Evolutionary conservation across 768 basidiomycete genomes (phyloP), one percentile per base, ranked within the genome.

Genomic region (Lepiota subincarnata): DNA sequence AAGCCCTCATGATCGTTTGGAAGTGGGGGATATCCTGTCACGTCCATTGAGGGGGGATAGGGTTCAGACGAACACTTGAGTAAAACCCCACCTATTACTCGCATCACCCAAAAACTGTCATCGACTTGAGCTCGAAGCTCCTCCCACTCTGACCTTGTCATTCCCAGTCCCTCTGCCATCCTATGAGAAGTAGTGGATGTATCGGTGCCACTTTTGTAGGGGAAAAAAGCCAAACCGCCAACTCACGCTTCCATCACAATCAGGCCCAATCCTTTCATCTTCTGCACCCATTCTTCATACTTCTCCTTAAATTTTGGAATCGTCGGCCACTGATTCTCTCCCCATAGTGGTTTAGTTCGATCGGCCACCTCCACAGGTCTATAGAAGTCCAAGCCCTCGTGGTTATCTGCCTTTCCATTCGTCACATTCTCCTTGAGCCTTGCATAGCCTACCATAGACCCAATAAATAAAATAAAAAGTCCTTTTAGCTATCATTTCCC

Each of bases 31-130:
- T 97, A 97, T 3, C 92, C 88, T 89, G 43, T 48, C 5, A 7
- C 16, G 16, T 35, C 37, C 37, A 34, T 48, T 13, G 45, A 26
- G 48, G 37, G 38, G 19, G 31, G 6, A 13, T 14, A 1, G 36
- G 16, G 50, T 20, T 26, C 2, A 28, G 42, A 36, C 20, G 49
- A 16, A 12, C 49, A 22, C 18, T 18, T 2, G 18, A 48, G 37
- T 19, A 42, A 13, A 22, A 45, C 34, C 53, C 12, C 64, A 87
- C 89, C 92, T 52, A 96, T 89, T 3, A 87, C 73, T 4, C 93
- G 79, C 86, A 93, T 84, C 4, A 84, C 80, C 94, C 94, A 96
- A 63, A 96, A 97, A 59, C 84, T 86, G 58, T 95, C 84, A 55
- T 91, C 81, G 0, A 95, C 85, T 64, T 86, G 78, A 20, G 65